Evolutionary conservation across 805 yeast genomes (phyloP), one percentile per base, ranked within the genome.

Genomic region (Pichia kluyveri): DNA sequence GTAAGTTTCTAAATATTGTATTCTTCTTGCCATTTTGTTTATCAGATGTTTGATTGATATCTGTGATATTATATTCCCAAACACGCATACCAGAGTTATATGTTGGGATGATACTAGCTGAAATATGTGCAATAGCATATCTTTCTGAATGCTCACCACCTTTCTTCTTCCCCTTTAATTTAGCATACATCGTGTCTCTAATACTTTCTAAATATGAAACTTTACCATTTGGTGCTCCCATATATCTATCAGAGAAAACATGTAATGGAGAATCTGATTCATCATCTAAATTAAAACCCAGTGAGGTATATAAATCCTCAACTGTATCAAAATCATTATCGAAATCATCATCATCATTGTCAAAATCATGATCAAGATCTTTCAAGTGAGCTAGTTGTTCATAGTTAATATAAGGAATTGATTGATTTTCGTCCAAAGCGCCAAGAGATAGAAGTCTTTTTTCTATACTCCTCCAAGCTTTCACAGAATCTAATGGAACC

Each of bases 11-110:
- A 7, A 40, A 14, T 8, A 5, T 23, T 23, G 28, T 15, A n/a
- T 17, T 36, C 15, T 44, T 38, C 19, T 40, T 36, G 4, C 26
- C 26, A 23, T 23, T 23, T 4, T 23, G 8, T 3, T 38, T 38
- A 26, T 38, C 42, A 27, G 34, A 23, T 8, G 41, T 37, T 19
- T 59, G 56, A n/a, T 61, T 67, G 42, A 84, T 59, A 1, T 72
- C 82, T 0, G 86, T 75, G 37, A 77, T 75, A 58, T 87, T 87
- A 62, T 87, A 87, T 61, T 87, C 96, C 93, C 95, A 87, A 2
- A 87, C 80, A 53, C 96, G 71, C 51, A 87, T 59, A 6, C 89
- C 86, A 6, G 96, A 89, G 54, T 85, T 86, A 66, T 82, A 88
- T 0, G 95, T 87, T 4, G 96, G 96, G 14, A 88, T 77, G 14